Percentiles rank a stretch among this genome's conserved stretches.
These are phyloP conservation scores for Laguncularia racemosa DNA, from an alignment of 345 rosid genomes.

Conservation along the genomic window DNA sequence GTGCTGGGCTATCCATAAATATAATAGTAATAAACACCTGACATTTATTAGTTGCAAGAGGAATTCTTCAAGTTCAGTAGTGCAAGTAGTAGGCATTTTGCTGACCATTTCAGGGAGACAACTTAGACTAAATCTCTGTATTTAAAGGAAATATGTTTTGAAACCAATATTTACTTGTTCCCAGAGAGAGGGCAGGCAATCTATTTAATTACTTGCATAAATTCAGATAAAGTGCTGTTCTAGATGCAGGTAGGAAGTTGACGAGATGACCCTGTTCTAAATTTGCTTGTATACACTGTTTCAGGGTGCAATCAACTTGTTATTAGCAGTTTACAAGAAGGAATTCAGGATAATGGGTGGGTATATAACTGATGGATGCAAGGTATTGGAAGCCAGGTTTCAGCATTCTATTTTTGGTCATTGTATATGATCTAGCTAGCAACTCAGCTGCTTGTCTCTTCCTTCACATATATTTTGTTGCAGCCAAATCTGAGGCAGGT, in stretches of 20 bases:
- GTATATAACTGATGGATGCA: slow-evolving; percentile 71
- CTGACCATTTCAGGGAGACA: too few relatives aligned
- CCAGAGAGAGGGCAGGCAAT: too few relatives aligned
- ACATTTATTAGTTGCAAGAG: too few relatives aligned
- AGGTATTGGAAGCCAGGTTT: slow-evolving; percentile 33
- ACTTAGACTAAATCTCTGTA: too few relatives aligned
- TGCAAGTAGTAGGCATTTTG: too few relatives aligned
- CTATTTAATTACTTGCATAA: not conserved
- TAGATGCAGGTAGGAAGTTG: not conserved
- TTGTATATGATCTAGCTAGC: slow-evolving; percentile 10
- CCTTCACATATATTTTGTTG: slow-evolving; percentile 12
- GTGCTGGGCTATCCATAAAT: too few relatives aligned
- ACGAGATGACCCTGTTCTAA: not conserved
- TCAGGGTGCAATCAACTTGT: slow-evolving; percentile 92
- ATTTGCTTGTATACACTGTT: slow-evolving; percentile 4
- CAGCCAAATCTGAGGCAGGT: slow-evolving; percentile 71
- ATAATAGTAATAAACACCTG: too few relatives aligned
- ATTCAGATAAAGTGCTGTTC: not conserved
- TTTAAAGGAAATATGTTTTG: too few relatives aligned
- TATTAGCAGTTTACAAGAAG: slow-evolving; percentile 81
- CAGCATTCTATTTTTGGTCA: slow-evolving; percentile 1
- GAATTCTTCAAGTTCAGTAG: too few relatives aligned
- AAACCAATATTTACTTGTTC: too few relatives aligned
- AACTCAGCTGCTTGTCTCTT: not conserved
- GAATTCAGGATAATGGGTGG: slow-evolving; percentile 53